phyloP scores from a whole-genome alignment of 2,329 filamentous ascomycete species.

The Didymella segeticola region DNA sequence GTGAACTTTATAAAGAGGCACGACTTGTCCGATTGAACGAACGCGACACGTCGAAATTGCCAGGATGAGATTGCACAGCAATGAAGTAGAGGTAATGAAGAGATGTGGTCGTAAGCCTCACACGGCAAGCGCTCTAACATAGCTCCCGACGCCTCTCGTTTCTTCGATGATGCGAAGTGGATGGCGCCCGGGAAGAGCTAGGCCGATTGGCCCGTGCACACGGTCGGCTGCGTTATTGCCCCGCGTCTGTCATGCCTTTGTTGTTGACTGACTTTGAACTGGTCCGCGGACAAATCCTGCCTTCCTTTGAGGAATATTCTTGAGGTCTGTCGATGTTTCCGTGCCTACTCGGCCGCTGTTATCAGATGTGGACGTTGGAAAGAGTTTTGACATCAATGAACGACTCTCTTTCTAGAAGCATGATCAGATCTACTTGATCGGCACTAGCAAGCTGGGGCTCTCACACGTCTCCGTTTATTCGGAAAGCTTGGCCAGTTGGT shows the following conservation, averaged over 20 bases:
- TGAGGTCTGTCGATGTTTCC: neutral
- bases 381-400: neutral
- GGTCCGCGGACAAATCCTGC: slow-evolving; percentile 4
- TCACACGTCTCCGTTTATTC: neutral
- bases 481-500: neutral
- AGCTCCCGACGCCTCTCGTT: slow-evolving; percentile 16
- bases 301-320: neutral
- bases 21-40: too few species aligned
- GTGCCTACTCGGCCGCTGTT: neutral
- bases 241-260: neutral
- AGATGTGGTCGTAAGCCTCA: slow-evolving; percentile 2
- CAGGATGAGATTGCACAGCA: too few species aligned
- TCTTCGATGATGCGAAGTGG: slow-evolving; percentile 16
- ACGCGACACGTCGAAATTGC: too few species aligned
- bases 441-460: neutral
- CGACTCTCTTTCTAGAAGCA: neutral
- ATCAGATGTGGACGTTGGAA: neutral
- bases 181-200: neutral
- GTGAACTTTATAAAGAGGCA: neutral
- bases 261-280: neutral
- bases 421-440: neutral
- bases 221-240: slow-evolving; percentile 8
- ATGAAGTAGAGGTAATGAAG: neutral
- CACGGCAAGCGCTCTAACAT: neutral
- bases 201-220: slow-evolving; percentile 5